phyloP scores from a whole-genome alignment of 2,329 filamentous ascomycete species.

The Aureobasidium sp. region DNA sequence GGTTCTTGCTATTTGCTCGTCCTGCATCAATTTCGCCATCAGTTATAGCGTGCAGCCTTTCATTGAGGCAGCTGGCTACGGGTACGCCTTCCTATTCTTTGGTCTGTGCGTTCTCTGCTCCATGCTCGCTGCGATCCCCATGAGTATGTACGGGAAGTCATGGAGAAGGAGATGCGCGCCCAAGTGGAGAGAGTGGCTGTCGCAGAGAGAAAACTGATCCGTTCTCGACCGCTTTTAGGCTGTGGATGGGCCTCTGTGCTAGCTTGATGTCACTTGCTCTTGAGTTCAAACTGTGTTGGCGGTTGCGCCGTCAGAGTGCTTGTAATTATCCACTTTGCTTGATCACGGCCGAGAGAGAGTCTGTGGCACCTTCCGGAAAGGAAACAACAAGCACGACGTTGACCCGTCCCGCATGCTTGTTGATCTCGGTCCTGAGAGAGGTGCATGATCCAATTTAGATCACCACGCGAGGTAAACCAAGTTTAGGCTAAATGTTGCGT shows the following conservation, averaged over 20 bases:
- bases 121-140: constrained; percentile 25
- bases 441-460: background rate
- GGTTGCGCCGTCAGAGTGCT: background rate
- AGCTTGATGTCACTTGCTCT: background rate
- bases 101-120: constrained; percentile 26
- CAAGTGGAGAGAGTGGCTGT: constrained; percentile 17
- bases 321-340: background rate
- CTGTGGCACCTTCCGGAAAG: background rate
- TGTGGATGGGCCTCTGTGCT: background rate
- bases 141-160: constrained; percentile 29
- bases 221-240: constrained; percentile 6
- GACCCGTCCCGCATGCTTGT: background rate
- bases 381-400: background rate
- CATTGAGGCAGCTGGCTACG: constrained; percentile 29
- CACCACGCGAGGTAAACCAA: background rate
- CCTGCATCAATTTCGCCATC: constrained; percentile 34
- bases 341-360: background rate
- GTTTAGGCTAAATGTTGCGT: constrained; percentile 1
- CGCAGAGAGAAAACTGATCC: constrained; percentile 11
- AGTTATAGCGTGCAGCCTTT: constrained; percentile 34
- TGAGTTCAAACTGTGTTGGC: background rate
- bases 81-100: constrained; percentile 31
- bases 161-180: constrained; percentile 25
- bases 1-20: constrained; percentile 24
- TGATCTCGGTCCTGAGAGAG: background rate